These are phyloP conservation scores for Nematocida sp. DNA, from an alignment of 371 early-diverging fungal species.

Conservation along the genomic window DNA sequence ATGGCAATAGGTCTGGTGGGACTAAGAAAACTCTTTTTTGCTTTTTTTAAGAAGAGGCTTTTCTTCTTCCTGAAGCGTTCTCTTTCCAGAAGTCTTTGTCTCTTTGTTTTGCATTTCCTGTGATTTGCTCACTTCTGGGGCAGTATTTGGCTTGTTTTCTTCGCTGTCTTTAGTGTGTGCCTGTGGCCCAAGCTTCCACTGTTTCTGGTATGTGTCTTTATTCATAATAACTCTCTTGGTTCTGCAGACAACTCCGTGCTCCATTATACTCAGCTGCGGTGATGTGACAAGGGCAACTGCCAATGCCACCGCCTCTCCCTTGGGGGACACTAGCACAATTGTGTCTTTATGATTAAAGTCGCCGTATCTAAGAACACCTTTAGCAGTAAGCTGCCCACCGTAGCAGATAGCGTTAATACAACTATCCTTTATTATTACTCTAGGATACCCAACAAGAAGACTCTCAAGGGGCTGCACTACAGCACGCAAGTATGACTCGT, in stretches of 20 bases:
- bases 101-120: neutral
- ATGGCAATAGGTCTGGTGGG: too few species aligned
- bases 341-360: constrained; percentile 88
- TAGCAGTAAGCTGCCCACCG: constrained; percentile 95
- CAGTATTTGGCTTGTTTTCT: neutral
- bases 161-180: neutral
- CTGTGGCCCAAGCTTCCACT: constrained; percentile 54
- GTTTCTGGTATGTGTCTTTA: constrained; percentile 73
- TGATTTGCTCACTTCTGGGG: neutral
- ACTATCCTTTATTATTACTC: constrained; percentile 95
- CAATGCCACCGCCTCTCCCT: constrained; percentile 98
- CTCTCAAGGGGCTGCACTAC: constrained; percentile 92
- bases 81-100: neutral
- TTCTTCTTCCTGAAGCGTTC: neutral
- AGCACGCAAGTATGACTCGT: constrained; percentile 86
- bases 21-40: constrained; percentile 14
- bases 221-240: constrained; percentile 99
- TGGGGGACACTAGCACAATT: constrained; percentile 95
- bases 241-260: constrained; percentile 90
- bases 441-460: constrained; percentile 86
- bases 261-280: constrained; percentile 84
- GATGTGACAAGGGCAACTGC: constrained; percentile 91
- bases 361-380: constrained; percentile 92
- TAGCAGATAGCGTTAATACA: constrained; percentile 97
- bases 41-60: neutral